phyloP scores from a whole-genome alignment of 2,329 filamentous ascomycete genomes.

The Coleophoma eucalyptorum region DNA sequence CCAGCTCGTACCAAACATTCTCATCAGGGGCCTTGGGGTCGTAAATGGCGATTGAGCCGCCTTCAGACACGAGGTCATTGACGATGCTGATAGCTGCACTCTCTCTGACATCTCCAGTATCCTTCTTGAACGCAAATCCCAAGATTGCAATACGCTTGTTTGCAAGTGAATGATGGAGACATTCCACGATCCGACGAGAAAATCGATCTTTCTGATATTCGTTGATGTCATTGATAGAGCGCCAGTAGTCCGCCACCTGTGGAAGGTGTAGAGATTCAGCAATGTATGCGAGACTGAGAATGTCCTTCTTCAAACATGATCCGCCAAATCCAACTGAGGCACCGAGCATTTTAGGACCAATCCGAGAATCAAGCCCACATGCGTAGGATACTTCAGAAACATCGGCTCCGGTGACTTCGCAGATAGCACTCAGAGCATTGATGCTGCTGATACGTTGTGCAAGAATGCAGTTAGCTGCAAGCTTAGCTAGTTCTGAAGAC shows the following conservation, averaged over 20 bases:
- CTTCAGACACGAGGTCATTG: conserved; percentile 10
- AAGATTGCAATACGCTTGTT: conserved; percentile 70
- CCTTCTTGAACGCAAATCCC: conserved; percentile 75
- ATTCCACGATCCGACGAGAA: conserved; percentile 58
- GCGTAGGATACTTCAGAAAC: conserved; percentile 65
- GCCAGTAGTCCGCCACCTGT: conserved; percentile 72
- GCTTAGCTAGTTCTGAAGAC: background rate
- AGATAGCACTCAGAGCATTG: conserved; percentile 72
- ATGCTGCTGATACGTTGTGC: conserved; percentile 77
- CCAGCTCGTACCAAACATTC: background rate
- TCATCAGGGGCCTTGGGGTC: background rate
- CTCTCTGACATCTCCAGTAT: conserved; percentile 71
- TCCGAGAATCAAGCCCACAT: conserved; percentile 64
- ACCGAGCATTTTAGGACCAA: conserved; percentile 70
- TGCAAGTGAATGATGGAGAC: conserved; percentile 62
- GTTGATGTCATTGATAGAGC: conserved; percentile 69
- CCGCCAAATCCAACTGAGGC: conserved; percentile 73
- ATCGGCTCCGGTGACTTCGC: conserved; percentile 71
- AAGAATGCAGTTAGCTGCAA: conserved; percentile 71
- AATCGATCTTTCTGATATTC: conserved; percentile 69
- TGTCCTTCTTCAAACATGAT: conserved; percentile 76
- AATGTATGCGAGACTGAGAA: conserved; percentile 68
- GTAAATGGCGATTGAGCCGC: background rate
- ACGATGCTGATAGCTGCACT: conserved; percentile 5
- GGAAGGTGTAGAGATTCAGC: conserved; percentile 65